Evolutionary conservation across 495 filamentous ascomycete genomes (phyloP).

Genomic region (Pyrenula massariospora): DNA sequence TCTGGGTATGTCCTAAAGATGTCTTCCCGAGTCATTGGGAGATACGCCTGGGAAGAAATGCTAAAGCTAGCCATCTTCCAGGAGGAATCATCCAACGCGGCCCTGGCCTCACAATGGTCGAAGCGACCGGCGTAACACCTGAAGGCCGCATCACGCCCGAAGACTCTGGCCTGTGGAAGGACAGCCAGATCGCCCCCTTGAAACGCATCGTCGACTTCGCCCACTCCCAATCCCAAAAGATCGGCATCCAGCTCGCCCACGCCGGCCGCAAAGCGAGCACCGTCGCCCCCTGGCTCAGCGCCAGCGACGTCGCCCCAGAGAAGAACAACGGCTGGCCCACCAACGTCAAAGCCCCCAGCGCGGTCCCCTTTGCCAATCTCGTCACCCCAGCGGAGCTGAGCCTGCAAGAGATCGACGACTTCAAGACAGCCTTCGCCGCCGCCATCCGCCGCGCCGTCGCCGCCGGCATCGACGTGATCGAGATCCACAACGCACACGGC

Average conservation of each 20-base stretch:
- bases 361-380: slow-evolving; percentile 39
- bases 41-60: background rate
- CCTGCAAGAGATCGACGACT: slow-evolving; percentile 39
- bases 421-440: slow-evolving; percentile 44
- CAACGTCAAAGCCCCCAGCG: slow-evolving; percentile 41
- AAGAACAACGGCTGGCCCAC: slow-evolving; percentile 52
- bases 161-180: slow-evolving; percentile 61
- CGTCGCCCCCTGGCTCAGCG: slow-evolving; percentile 53
- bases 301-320: slow-evolving; percentile 34
- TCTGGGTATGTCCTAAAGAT: slow-evolving; percentile 17
- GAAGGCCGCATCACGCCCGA: slow-evolving; percentile 72
- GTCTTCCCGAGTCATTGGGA: background rate
- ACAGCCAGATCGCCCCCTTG: slow-evolving; percentile 55
- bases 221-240: slow-evolving; percentile 56
- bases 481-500: slow-evolving; percentile 48
- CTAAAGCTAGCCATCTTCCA: slow-evolving; percentile 22
- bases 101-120: slow-evolving; percentile 55
- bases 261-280: slow-evolving; percentile 66
- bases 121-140: slow-evolving; percentile 58
- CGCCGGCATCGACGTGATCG: slow-evolving; percentile 45
- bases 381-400: slow-evolving; percentile 43
- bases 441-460: slow-evolving; percentile 42
- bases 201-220: slow-evolving; percentile 54
- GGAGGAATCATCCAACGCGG: slow-evolving; percentile 50
- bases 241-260: slow-evolving; percentile 66